These are phyloP conservation scores for Cercospora janseana DNA, from an alignment of 2,329 filamentous ascomycete species.

Conservation along the genomic window DNA sequence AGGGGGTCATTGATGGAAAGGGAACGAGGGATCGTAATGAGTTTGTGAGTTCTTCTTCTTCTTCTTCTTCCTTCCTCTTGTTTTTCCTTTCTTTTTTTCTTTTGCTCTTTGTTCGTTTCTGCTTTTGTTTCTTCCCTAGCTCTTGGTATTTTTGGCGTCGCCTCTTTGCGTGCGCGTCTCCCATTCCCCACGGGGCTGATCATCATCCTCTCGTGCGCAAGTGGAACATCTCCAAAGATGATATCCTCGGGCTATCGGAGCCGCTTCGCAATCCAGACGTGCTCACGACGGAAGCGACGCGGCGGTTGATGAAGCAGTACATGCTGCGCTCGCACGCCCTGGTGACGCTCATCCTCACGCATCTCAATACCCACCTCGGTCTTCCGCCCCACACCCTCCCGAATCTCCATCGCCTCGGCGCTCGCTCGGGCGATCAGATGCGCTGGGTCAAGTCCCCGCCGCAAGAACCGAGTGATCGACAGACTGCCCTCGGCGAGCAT, in stretches of 20 bases:
- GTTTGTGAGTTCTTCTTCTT: too few relatives aligned
- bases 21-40: conserved; percentile 54
- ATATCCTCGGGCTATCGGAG: conserved; percentile 44
- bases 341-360: conserved; percentile 45
- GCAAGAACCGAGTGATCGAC: conserved; percentile 44
- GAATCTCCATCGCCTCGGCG: conserved; percentile 47
- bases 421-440: conserved; percentile 53
- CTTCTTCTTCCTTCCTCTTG: too few relatives aligned
- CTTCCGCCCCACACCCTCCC: conserved; percentile 45
- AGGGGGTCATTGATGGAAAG: conserved; percentile 46
- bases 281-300: conserved; percentile 40
- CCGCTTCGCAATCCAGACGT: conserved; percentile 42
- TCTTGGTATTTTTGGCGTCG: too few relatives aligned
- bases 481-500: conserved; percentile 51
- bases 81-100: too few relatives aligned
- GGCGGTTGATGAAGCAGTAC: conserved; percentile 44
- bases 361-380: conserved; percentile 47
- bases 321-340: conserved; percentile 48
- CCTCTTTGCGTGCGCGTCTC: too few relatives aligned
- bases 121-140: too few relatives aligned
- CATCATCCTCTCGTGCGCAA: too few relatives aligned
- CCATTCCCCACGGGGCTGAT: too few relatives aligned
- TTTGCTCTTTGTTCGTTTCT: too few relatives aligned
- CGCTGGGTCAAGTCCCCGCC: conserved; percentile 53
- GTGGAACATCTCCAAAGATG: conserved; percentile 58